These are phyloP conservation scores for Lignosus rhinocerotis DNA, from an alignment of 1,284 basidiomycete species.

Conservation along the genomic window DNA sequence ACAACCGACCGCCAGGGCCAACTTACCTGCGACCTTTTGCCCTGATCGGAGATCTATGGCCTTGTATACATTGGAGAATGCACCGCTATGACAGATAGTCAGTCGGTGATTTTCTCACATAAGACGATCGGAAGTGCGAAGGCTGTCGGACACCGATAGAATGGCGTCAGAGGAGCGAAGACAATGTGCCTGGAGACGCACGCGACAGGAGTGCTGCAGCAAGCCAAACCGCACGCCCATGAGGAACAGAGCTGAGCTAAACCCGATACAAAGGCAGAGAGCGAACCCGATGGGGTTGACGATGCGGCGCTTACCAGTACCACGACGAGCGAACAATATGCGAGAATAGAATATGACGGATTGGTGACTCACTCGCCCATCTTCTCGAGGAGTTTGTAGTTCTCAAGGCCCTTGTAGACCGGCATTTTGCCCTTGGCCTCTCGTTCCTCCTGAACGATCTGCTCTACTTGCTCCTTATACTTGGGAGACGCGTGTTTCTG, in stretches of 20 bases:
- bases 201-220: not conserved
- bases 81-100: conserved; percentile 60
- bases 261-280: too few species aligned
- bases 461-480: conserved; percentile 63
- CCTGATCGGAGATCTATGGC: conserved; percentile 80
- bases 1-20: conserved; percentile 4
- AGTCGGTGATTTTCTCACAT: not conserved
- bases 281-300: too few species aligned
- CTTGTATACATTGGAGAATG: conserved; percentile 98
- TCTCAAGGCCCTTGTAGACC: conserved; percentile 81
- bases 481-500: conserved; percentile 39
- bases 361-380: conserved; percentile 85
- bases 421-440: conserved; percentile 80
- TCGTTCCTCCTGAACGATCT: conserved; percentile 79
- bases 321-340: too few species aligned
- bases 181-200: not conserved
- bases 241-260: not conserved
- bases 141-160: not conserved
- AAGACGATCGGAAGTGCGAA: not conserved
- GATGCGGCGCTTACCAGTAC: too few species aligned
- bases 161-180: not conserved
- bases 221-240: not conserved
- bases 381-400: conserved; percentile 81
- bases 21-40: conserved; percentile 83
- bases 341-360: not conserved